Conservation (phyloP, 805 yeast species). For the Ascoidea asiatica region DNA sequence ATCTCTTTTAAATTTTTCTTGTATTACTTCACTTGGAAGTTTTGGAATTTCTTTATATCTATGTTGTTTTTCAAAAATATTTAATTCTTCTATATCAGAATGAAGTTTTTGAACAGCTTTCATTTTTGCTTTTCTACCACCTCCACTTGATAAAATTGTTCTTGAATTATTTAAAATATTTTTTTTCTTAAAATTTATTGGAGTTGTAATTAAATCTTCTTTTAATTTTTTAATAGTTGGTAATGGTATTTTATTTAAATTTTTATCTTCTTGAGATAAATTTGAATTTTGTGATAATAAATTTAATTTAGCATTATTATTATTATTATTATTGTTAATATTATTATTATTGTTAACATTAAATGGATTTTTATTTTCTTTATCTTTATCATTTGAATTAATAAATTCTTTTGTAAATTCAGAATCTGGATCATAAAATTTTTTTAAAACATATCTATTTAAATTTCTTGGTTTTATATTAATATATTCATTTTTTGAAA, state of each 20-base stretch:
- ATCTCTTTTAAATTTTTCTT: constrained; percentile 17
- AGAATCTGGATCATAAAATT: background rate
- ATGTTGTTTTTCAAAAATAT: constrained; percentile 44
- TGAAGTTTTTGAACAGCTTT: constrained; percentile 57
- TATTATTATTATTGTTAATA: constrained; percentile 2
- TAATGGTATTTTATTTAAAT: background rate
- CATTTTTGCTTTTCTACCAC: constrained; percentile 44
- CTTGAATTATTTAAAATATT: constrained; percentile 7
- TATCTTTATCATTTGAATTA: too few relatives aligned
- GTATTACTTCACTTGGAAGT: constrained; percentile 27
- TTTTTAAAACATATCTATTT: background rate
- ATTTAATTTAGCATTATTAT: constrained; percentile 5
- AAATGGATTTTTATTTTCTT: background rate
- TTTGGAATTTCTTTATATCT: constrained; percentile 23
- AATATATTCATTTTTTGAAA: constrained; percentile 27
- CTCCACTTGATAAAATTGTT: constrained; percentile 14
- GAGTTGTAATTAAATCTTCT: background rate
- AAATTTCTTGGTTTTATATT: constrained; percentile 5
- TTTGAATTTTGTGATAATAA: background rate
- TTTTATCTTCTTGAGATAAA: constrained; percentile 8
- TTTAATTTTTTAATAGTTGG: background rate
- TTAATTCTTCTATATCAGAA: constrained; percentile 54
- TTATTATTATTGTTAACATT: constrained; percentile 1
- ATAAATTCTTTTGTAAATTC: background rate
- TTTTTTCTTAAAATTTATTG: constrained; percentile 4